Evolutionary conservation across 192 early-diverging fungal genomes (phyloP), one percentile per base, ranked within the genome.

Genomic region (Chytriomyces confervae): DNA sequence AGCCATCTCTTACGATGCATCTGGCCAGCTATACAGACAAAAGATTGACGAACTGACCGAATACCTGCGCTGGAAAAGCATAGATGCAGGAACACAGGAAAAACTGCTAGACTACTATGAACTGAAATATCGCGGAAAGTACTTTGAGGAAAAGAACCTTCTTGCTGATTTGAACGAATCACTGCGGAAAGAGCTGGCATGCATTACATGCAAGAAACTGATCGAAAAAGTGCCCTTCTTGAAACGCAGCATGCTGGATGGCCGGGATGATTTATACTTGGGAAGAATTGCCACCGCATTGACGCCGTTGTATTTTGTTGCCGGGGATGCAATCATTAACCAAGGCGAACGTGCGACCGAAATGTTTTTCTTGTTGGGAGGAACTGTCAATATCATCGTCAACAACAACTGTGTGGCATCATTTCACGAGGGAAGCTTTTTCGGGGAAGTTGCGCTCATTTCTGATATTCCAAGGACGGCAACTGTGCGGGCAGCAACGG

Each of bases 191-290:
- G 80, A 81, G 46, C 79, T 81, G 43, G 78, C 80, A 45, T 60
- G 64, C 16, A 24, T 83, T 23, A 81, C 82, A 23, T 76, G 69
- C 62, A n/a, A 43, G 10, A 63, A 72, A 18, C 24, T 81, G n/a
- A 80, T 81, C 50, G 66, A 77, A 60, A 71, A 81, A 27, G 80
- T 81, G 47, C 80, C 80, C 36, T 81, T 81, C 75, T 45, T 81
- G 10, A 62, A 81, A 67, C 36, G 80, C 6, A 18, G 66, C 23
- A 23, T 49, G 50, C 29, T 44, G 24, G 80, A 81, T 75, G 80
- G 80, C 16, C 51, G 78, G 1, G 80, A 81, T 69, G 72, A 82
- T 20, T 27, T 62, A 7, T 81, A 51, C 47, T 23, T 81, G 9
- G 78, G 80, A 11, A 18, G 80, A 45, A 63, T 81, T 46, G 70